Evolutionary conservation across 2,329 filamentous ascomycete genomes (phyloP), one percentile per base, ranked within the genome.

Genomic region (Lachnellula cervina): DNA sequence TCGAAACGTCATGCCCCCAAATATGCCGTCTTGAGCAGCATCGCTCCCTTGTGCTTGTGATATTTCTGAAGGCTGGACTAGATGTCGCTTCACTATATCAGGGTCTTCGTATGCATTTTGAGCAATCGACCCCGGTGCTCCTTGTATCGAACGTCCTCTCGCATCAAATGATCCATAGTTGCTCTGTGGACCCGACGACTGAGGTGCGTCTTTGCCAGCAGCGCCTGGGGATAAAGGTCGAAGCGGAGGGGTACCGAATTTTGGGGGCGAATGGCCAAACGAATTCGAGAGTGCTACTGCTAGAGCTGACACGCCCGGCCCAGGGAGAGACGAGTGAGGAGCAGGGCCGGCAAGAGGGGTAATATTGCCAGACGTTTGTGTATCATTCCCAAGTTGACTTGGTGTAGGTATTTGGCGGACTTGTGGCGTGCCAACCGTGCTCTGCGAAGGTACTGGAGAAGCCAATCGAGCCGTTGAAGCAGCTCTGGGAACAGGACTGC

Each of bases 121-220:
- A 48, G 78, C 80, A 49, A 72, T 71, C 57, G 70, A 71, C 49
- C 76, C 68, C 47, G 71, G 68, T 51, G 68, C 59, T 17, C 76
- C 68, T 58, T 73, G 70, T 59, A 71, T 57, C 13, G 69, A 70
- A 49, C 80, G 81, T 42, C 80, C 79, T 62, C 86, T 81, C 49
- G 83, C 82, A 61, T 94, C 89, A 66, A 95, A 91, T 9, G 91
- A 96, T 52, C 91, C 93, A 71, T 94, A 95, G 66, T 87, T 89
- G 59, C 86, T 88, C 25, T 83, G 82, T 3, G 84, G 81, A 73
- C 74, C 44, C 71, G 71, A 59, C 44, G 19, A 7, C 19, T 51
- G 34, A 5, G 63, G 59, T 51, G 62, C 56, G 37, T 69, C 65
- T 57, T 79, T 67, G 59, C 77, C 66, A 55, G 78, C 72, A 49